These are phyloP conservation scores for Mortierella claussenii DNA, from an alignment of 192 early-diverging fungal genomes.

Conservation along the genomic window DNA sequence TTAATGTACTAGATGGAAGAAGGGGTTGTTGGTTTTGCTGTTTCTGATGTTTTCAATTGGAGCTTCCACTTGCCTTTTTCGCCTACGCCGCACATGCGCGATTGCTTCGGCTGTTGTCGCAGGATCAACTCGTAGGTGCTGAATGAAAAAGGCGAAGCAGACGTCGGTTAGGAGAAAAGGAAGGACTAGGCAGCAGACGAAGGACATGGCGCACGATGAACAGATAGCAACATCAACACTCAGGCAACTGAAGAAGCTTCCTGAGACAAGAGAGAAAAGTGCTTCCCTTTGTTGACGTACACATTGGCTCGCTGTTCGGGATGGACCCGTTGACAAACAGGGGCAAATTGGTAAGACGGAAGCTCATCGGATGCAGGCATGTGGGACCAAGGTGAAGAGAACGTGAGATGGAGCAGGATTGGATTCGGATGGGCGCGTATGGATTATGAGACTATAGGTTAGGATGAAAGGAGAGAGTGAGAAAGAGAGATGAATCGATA, in stretches of 20 bases:
- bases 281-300: too few relatives aligned
- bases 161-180: neutral
- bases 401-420: slow-evolving; percentile 35
- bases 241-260: too few relatives aligned
- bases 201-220: neutral
- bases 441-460: neutral
- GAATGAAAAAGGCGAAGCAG: neutral
- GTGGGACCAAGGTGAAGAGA: slow-evolving; percentile 7
- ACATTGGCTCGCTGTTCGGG: slow-evolving; percentile 63
- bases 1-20: too few relatives aligned
- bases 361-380: slow-evolving; percentile 47
- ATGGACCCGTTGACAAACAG: slow-evolving; percentile 55
- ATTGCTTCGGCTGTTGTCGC: slow-evolving; percentile 90
- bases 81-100: slow-evolving; percentile 92
- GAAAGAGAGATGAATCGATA: too few relatives aligned
- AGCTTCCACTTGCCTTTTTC: slow-evolving; percentile 80
- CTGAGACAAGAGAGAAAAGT: slow-evolving; percentile 14
- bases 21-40: neutral
- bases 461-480: neutral
- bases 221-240: too few relatives aligned
- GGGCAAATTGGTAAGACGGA: slow-evolving; percentile 43
- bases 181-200: neutral
- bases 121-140: slow-evolving; percentile 72
- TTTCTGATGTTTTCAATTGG: neutral
- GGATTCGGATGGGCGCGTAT: neutral